Evolutionary conservation across 2,329 filamentous ascomycete species (phyloP).

Genomic region (Claviceps quebecensis): DNA sequence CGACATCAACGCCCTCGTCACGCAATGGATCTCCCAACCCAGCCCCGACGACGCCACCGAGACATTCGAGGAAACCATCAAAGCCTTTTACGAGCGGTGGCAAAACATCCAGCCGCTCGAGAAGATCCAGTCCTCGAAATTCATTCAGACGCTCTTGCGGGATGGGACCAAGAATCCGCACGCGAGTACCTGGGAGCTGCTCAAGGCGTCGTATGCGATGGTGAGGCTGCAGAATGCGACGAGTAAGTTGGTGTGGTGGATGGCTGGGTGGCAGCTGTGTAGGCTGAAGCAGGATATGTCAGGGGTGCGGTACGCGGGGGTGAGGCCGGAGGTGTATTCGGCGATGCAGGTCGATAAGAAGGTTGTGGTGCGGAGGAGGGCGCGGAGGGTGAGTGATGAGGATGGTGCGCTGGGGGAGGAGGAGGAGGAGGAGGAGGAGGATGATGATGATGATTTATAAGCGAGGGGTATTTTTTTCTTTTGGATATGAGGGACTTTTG

Average conservation of each 20-base stretch:
- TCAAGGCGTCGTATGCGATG: constrained; percentile 37
- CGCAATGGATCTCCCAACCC: constrained; percentile 18
- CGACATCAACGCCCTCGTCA: constrained; percentile 17
- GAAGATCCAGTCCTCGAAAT: constrained; percentile 11
- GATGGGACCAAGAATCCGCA: constrained; percentile 10
- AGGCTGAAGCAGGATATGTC: constrained; percentile 28
- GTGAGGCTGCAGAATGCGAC: constrained; percentile 15
- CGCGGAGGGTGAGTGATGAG: constrained; percentile 15
- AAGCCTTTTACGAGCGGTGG: constrained; percentile 27
- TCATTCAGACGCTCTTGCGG: constrained; percentile 15
- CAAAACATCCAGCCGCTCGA: constrained; percentile 24
- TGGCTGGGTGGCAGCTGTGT: constrained; percentile 35
- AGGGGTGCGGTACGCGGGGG: constrained; percentile 10
- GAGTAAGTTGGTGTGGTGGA: constrained; percentile 28
- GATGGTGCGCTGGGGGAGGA: neutral
- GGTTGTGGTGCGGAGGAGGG: constrained; percentile 11
- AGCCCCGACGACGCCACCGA: constrained; percentile 7
- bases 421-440: neutral
- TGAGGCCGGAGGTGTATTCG: constrained; percentile 24
- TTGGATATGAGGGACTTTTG: neutral
- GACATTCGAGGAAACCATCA: constrained; percentile 15
- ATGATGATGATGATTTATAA: too few species aligned
- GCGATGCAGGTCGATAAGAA: constrained; percentile 23
- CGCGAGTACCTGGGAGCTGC: constrained; percentile 29
- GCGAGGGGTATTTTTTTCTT: too few species aligned